phyloP scores from a whole-genome alignment of 2,329 filamentous ascomycete genomes.

The Scedosporium dehoogii region DNA sequence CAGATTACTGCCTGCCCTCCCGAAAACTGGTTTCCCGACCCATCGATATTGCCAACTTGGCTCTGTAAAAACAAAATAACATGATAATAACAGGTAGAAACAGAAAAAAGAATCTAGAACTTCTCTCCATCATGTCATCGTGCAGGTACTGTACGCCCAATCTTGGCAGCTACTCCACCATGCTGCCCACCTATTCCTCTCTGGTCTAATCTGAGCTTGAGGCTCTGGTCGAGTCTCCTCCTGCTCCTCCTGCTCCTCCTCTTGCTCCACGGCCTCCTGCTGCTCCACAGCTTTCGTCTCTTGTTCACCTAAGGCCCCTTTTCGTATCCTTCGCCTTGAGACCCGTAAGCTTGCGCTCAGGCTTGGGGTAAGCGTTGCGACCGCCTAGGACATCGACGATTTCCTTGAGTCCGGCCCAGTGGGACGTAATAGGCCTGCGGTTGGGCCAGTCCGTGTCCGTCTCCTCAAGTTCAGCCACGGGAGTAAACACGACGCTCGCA shows the following conservation, averaged over 20 bases:
- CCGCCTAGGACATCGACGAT: constrained; percentile 80
- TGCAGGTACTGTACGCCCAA: not conserved
- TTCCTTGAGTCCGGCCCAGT: constrained; percentile 73
- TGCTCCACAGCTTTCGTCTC: not conserved
- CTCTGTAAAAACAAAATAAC: no score
- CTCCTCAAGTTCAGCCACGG: constrained; percentile 71
- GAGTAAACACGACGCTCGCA: constrained; percentile 76
- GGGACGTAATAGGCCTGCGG: constrained; percentile 70
- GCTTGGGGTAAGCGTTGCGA: constrained; percentile 43
- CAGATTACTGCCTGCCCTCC: no score
- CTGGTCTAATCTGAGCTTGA: not conserved
- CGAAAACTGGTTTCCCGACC: no score
- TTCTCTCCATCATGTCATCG: not conserved
- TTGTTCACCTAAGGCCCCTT: constrained; percentile 28
- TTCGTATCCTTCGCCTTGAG: constrained; percentile 51
- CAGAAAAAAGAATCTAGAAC: not conserved
- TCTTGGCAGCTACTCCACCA: not conserved
- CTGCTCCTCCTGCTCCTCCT: not conserved
- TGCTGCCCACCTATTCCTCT: not conserved
- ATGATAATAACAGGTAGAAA: no score
- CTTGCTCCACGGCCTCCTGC: not conserved
- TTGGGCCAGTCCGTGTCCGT: constrained; percentile 90
- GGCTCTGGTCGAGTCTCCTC: not conserved
- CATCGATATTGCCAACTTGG: no score
- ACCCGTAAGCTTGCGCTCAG: constrained; percentile 40